Conservation (phyloP, 2,329 filamentous ascomycete species). For the Neurospora crassa region DNA sequence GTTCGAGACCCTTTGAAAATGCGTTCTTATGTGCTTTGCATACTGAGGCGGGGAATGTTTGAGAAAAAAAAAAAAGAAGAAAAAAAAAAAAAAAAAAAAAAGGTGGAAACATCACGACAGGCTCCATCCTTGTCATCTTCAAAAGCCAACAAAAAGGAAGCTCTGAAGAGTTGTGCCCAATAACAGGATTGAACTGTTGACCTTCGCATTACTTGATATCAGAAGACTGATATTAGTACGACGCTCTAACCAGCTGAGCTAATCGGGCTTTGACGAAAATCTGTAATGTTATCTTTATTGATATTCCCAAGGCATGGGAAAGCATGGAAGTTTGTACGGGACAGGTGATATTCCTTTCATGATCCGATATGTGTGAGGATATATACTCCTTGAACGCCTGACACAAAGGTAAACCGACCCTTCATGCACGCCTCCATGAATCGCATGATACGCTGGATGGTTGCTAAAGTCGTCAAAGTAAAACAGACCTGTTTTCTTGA, state of each 20-base stretch:
- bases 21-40: neutral
- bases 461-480: conserved; percentile 26
- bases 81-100: neutral
- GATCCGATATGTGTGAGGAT: neutral
- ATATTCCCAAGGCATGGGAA: neutral
- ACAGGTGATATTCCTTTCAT: neutral
- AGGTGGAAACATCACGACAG: neutral
- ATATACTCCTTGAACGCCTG: neutral
- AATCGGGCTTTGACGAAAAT: neutral
- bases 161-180: neutral
- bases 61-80: too few species aligned
- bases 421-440: neutral
- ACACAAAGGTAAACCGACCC: neutral
- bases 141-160: neutral
- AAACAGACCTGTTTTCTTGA: conserved; percentile 24
- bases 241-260: neutral
- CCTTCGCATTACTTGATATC: too few species aligned
- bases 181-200: neutral
- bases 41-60: neutral
- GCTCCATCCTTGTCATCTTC: neutral
- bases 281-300: rapidly evolving
- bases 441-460: conserved; percentile 26
- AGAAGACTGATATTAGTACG: too few species aligned
- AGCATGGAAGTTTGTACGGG: neutral
- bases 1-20: rapidly evolving